These are phyloP conservation scores for Gossypium herbaceum DNA, from an alignment of 345 rosid genomes.

Conservation along the genomic window DNA sequence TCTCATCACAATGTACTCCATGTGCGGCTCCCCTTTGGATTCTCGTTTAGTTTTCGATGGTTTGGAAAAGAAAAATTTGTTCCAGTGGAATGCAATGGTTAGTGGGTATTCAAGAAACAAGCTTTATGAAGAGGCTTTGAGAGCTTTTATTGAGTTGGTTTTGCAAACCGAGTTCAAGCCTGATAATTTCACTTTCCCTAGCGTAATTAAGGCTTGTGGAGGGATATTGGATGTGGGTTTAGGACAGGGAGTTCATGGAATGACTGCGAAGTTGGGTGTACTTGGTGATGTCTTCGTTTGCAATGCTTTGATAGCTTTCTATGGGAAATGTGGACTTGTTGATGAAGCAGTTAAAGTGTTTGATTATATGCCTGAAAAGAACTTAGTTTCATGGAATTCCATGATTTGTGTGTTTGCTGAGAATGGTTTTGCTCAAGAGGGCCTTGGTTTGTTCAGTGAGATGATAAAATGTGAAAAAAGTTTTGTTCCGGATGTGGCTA, in stretches of 20 bases:
- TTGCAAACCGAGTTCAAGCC: conserved; percentile 36
- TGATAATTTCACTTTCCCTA: conserved; percentile 66
- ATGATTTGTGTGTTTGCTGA: conserved; percentile 47
- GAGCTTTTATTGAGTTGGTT: conserved; percentile 44
- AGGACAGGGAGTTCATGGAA: conserved; percentile 54
- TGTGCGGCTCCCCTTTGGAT: conserved; percentile 48
- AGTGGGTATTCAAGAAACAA: conserved; percentile 59
- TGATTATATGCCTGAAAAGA: conserved; percentile 43
- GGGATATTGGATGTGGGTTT: conserved; percentile 34
- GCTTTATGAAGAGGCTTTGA: conserved; percentile 40
- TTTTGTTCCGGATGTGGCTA: conserved; percentile 53
- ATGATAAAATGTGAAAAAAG: conserved; percentile 37
- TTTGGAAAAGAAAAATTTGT: conserved; percentile 44
- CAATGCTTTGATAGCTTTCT: conserved; percentile 53
- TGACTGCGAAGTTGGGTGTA: conserved; percentile 50
- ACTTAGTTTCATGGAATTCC: conserved; percentile 68
- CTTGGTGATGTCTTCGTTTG: conserved; percentile 50
- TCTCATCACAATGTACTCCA: conserved; percentile 51
- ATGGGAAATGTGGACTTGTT: conserved; percentile 47
- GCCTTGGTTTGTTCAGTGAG: conserved; percentile 35
- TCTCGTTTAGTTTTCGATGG: conserved; percentile 45
- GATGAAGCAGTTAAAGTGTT: conserved; percentile 40
- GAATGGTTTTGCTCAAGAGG: conserved; percentile 34
- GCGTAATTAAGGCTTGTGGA: conserved; percentile 63
- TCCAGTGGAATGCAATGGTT: conserved; percentile 64